These are phyloP conservation scores for Alternaria sp. DNA, from an alignment of 2,329 filamentous ascomycete genomes.

Conservation along the genomic window DNA sequence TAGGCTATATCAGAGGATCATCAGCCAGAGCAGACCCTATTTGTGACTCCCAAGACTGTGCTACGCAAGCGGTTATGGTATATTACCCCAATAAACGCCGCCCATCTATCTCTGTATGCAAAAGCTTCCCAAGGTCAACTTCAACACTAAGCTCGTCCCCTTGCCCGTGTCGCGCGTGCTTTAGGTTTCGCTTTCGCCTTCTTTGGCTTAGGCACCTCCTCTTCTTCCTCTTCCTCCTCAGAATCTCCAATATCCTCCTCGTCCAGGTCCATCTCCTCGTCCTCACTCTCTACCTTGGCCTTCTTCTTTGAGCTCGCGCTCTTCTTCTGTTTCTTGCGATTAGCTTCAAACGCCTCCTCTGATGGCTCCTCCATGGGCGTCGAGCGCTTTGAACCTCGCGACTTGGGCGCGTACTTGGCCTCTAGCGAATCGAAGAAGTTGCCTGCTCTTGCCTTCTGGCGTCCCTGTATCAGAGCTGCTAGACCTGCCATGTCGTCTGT, in stretches of 20 bases:
- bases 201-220: constrained; percentile 27
- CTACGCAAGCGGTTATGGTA: constrained; percentile 19
- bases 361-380: constrained; percentile 62
- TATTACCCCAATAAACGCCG: constrained; percentile 12
- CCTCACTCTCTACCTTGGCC: constrained; percentile 27
- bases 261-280: constrained; percentile 31
- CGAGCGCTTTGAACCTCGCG: constrained; percentile 57
- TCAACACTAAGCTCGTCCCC: constrained; percentile 22
- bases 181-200: constrained; percentile 32
- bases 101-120: neutral
- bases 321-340: constrained; percentile 39
- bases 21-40: neutral
- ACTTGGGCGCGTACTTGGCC: constrained; percentile 47
- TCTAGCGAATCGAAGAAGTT: constrained; percentile 48
- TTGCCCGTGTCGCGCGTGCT: constrained; percentile 21
- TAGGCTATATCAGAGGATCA: neutral
- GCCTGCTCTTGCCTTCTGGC: constrained; percentile 45
- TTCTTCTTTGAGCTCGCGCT: constrained; percentile 28
- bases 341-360: constrained; percentile 67
- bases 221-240: constrained; percentile 32
- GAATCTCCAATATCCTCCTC: constrained; percentile 39
- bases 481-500: constrained; percentile 47
- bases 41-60: neutral
- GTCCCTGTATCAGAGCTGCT: constrained; percentile 49
- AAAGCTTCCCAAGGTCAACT: neutral